These are phyloP conservation scores for Leccinellum luteum DNA, from an alignment of 768 basidiomycete genomes.

Conservation along the genomic window DNA sequence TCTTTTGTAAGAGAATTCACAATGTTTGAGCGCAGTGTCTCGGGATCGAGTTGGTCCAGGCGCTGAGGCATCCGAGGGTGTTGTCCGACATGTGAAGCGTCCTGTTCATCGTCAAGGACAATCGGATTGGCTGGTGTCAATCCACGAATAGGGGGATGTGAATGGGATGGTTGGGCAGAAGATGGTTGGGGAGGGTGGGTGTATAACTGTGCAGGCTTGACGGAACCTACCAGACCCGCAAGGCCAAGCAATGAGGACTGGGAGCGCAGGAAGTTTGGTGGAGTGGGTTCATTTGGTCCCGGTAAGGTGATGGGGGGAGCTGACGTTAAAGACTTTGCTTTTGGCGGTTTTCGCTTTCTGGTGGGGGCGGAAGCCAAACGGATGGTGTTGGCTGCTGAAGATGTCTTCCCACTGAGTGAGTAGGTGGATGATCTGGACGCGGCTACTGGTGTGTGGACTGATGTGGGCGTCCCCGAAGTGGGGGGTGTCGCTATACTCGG, in stretches of 20 bases:
- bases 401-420: slow-evolving; percentile 8
- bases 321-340: slow-evolving; percentile 40
- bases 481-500: slow-evolving; percentile 31
- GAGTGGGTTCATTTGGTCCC: slow-evolving; percentile 56
- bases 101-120: slow-evolving; percentile 59
- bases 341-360: slow-evolving; percentile 36
- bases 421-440: slow-evolving; percentile 13
- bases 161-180: slow-evolving; percentile 35
- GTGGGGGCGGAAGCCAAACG: slow-evolving; percentile 5
- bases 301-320: slow-evolving; percentile 62
- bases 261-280: slow-evolving; percentile 69
- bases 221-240: slow-evolving; percentile 66
- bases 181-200: slow-evolving; percentile 1
- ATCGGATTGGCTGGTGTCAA: slow-evolving; percentile 63
- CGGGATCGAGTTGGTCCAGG: slow-evolving; percentile 37
- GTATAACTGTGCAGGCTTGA: slow-evolving; percentile 48
- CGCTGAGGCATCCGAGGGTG: slow-evolving; percentile 7
- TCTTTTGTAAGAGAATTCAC: slow-evolving; percentile 57
- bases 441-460: not conserved
- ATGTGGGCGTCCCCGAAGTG: slow-evolving; percentile 5
- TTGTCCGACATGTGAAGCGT: slow-evolving; percentile 26
- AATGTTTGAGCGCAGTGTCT: slow-evolving; percentile 53
- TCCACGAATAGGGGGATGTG: slow-evolving; percentile 43
- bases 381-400: slow-evolving; percentile 5
- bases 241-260: slow-evolving; percentile 69